Conservation (phyloP, 441 rosid species). For the Populus tomentosa region DNA sequence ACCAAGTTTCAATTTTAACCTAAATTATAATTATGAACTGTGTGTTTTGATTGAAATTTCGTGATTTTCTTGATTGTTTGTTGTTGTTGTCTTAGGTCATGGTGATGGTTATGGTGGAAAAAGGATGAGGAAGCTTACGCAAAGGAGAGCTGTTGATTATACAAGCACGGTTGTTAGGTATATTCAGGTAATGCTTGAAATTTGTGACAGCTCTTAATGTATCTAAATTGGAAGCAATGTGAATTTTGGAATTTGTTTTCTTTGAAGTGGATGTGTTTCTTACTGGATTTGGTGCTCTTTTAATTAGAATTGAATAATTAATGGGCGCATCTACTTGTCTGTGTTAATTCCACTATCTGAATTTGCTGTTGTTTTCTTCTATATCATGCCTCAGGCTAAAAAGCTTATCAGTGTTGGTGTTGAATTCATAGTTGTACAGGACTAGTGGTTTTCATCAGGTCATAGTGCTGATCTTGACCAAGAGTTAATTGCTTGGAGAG, state of each 20-base stretch:
- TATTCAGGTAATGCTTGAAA: slow-evolving; percentile 51
- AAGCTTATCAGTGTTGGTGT: neutral
- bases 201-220: neutral
- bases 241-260: neutral
- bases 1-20: neutral
- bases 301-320: neutral
- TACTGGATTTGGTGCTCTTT: neutral
- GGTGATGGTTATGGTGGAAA: slow-evolving; percentile 67
- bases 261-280: neutral
- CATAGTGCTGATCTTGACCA: neutral
- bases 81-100: slow-evolving; percentile 40
- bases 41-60: neutral
- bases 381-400: neutral
- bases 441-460: neutral
- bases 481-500: neutral
- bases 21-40: neutral
- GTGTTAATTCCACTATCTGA: neutral
- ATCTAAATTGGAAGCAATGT: neutral
- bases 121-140: slow-evolving; percentile 92
- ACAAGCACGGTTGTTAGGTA: slow-evolving; percentile 89
- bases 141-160: slow-evolving; percentile 95
- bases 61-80: neutral
- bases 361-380: neutral
- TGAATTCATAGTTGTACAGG: neutral
- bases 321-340: neutral